Evolutionary conservation across 1,284 basidiomycete genomes (phyloP).

Genomic region (Cystobasidiaceae sp.): DNA sequence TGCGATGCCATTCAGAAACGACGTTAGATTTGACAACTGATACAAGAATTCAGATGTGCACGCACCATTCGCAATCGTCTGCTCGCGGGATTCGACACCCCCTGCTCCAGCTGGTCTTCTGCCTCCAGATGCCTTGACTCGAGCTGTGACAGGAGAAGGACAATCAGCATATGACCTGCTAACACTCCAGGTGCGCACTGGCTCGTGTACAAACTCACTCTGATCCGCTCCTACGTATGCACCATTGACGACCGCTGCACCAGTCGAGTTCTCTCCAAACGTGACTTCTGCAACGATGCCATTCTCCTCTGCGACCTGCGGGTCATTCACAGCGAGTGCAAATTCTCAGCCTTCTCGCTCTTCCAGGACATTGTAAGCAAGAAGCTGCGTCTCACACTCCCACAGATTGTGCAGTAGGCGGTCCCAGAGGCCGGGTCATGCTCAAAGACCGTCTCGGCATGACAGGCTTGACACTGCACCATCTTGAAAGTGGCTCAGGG

Average conservation of each 20-base stretch:
- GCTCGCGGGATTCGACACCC: slow-evolving; percentile 71
- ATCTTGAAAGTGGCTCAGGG: not conserved
- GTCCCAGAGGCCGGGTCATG: slow-evolving; percentile 56
- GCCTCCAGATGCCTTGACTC: slow-evolving; percentile 69
- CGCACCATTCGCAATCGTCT: slow-evolving; percentile 80
- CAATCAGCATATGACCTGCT: too few species aligned
- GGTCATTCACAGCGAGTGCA: not conserved
- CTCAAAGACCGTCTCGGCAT: slow-evolving; percentile 5
- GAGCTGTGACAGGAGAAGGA: slow-evolving; percentile 61
- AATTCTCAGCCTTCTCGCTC: too few species aligned
- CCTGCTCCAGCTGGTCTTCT: slow-evolving; percentile 63
- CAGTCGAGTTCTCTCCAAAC: slow-evolving; percentile 87
- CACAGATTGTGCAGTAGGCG: slow-evolving; percentile 75
- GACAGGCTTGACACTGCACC: slow-evolving; percentile 19
- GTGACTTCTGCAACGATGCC: slow-evolving; percentile 88
- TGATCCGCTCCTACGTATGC: slow-evolving; percentile 87
- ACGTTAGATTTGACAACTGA: not conserved
- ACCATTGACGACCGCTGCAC: slow-evolving; percentile 92
- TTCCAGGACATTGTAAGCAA: too few species aligned
- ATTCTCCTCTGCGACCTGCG: slow-evolving; percentile 78
- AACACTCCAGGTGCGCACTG: not conserved
- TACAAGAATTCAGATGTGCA: not conserved
- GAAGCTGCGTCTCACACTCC: slow-evolving; percentile 50
- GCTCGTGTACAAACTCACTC: slow-evolving; percentile 55
- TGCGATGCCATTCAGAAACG: slow-evolving; percentile 43